Conservation (phyloP, 2,329 filamentous ascomycete species). For the Ascochyta pisi region DNA sequence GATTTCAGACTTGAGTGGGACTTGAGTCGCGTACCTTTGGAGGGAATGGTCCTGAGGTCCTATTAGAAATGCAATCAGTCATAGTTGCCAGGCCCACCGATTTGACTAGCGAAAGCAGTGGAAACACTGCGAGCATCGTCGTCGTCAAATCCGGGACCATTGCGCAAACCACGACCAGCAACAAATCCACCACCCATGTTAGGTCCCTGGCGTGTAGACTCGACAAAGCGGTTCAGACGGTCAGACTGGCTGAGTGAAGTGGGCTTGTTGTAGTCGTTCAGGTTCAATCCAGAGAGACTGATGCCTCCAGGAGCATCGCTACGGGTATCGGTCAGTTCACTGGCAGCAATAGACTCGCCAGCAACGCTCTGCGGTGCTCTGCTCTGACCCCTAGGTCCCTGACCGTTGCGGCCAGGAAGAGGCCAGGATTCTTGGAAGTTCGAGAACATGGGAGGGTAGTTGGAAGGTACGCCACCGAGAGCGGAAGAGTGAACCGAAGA, state of each 20-base stretch:
- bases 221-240: constrained; percentile 91
- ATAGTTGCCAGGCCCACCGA: constrained; percentile 71
- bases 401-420: constrained; percentile 72
- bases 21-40: constrained; percentile 3
- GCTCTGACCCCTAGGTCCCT: constrained; percentile 68
- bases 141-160: constrained; percentile 65
- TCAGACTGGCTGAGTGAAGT: constrained; percentile 82
- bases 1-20: constrained; percentile 1
- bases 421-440: constrained; percentile 94
- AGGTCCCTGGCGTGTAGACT: constrained; percentile 75
- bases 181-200: constrained; percentile 44
- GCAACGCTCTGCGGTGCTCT: constrained; percentile 78
- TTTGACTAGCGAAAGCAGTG: constrained; percentile 95
- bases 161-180: constrained; percentile 52
- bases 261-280: constrained; percentile 73
- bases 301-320: constrained; percentile 83
- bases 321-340: constrained; percentile 85
- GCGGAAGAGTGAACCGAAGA: constrained; percentile 94
- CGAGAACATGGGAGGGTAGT: constrained; percentile 95
- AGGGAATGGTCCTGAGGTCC: constrained; percentile 12
- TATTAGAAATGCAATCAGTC: constrained; percentile 56
- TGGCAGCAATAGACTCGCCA: constrained; percentile 90
- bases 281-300: constrained; percentile 83
- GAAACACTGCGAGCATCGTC: constrained; percentile 96
- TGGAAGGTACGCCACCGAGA: constrained; percentile 80